Evolutionary conservation across 2,329 filamentous ascomycete genomes (phyloP), one percentile per base, ranked within the genome.

Genomic region (Alternaria rosae): DNA sequence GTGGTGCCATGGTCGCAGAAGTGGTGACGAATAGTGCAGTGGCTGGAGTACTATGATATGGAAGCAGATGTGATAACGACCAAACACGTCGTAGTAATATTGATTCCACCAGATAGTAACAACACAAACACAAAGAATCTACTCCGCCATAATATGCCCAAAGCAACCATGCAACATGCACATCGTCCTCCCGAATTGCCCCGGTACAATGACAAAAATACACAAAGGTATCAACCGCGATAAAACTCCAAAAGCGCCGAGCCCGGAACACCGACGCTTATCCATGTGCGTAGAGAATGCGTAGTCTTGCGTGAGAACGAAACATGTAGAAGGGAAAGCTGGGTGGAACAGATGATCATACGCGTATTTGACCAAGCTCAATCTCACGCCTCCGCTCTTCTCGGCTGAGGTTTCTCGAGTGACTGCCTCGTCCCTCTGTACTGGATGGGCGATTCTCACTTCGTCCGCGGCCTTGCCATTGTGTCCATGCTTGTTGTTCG

Each of bases 361-460:
- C n/a, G n/a, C 47, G 53, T 12, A 61, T 35, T 52, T 52, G 59
- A 10, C 79, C 79, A 53, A 79, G 60, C 65, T 82, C 80, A 59
- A 82, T 82, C 66, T 82, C 79, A 53, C 76, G 59, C 66, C 80
- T 71, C 55, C 80, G 67, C 63, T 80, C 76, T 54, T 78, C 79
- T n/a, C 78, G 71, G 48, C 78, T 80, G 38, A 78, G 52, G 8
- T 67, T 75, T 56, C 78, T 66, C 20, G 75, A 77, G 42, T 79
- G 76, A 21, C 48, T 73, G 57, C 73, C 76, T 11, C 60, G 48
- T 4, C 59, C 65, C 50, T 67, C 71, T n/a, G 64, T 65, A 55
- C 72, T 76, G 2, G 67, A 54, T 2, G 73, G 74, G 15, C 76
- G 71, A 9, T 72, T 66, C 15, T 70, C 55, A 28, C 69, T 71